Evolutionary conservation across 768 basidiomycete genomes (phyloP).

Genomic region (Agrocybe praecox): DNA sequence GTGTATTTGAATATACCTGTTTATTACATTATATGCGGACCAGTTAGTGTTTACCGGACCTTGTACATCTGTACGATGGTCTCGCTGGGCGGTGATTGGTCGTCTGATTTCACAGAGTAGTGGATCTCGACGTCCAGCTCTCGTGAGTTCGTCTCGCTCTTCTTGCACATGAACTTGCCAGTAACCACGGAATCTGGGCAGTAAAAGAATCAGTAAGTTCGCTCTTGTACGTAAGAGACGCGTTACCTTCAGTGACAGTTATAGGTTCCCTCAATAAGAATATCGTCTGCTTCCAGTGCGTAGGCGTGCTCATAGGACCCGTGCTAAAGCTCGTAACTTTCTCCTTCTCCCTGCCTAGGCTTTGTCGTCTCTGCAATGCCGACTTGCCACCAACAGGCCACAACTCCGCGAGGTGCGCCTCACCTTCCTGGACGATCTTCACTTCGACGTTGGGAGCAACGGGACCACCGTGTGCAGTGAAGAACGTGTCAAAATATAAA

Average conservation of each 20-base stretch:
- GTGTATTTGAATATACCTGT: neutral
- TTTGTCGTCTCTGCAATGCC: conserved; percentile 60
- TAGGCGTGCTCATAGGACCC: conserved; percentile 82
- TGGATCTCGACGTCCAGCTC: conserved; percentile 94
- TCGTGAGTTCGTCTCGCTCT: conserved; percentile 78
- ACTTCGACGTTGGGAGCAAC: conserved; percentile 55
- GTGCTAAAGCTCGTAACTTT: conserved; percentile 84
- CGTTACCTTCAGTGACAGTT: conserved; percentile 70
- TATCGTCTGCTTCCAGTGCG: conserved; percentile 96
- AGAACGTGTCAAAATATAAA: conserved; percentile 96
- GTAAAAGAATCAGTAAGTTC: neutral
- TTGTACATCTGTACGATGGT: conserved; percentile 78
- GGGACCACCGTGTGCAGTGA: conserved; percentile 59
- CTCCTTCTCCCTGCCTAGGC: conserved; percentile 49
- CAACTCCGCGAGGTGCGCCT: conserved; percentile 71
- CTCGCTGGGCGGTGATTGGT: conserved; percentile 33
- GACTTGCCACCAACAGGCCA: conserved; percentile 78
- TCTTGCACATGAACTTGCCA: conserved; percentile 84
- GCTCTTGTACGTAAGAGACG: neutral
- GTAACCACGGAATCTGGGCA: conserved; percentile 66
- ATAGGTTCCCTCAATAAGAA: conserved; percentile 86
- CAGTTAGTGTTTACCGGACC: conserved; percentile 51
- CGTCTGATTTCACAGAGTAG: conserved; percentile 55
- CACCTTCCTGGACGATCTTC: conserved; percentile 56
- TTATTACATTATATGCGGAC: neutral